Evolutionary conservation across 2,329 filamentous ascomycete species (phyloP).

Genomic region (Pseudopyrenochaeta lycopersici): DNA sequence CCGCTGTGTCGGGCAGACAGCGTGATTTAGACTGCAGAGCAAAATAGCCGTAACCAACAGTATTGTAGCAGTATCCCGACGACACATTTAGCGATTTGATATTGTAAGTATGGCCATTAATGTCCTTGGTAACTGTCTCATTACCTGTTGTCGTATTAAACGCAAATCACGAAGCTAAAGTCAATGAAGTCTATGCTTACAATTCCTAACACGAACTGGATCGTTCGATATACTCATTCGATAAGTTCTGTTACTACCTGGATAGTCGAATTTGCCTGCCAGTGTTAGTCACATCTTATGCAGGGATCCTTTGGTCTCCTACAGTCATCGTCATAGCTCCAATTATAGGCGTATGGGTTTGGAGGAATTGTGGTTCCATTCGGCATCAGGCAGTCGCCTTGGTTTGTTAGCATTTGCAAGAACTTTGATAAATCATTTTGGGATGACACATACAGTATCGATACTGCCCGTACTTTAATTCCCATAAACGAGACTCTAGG

Average conservation of each 20-base stretch:
- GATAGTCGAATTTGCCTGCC: conserved; percentile 11
- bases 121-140: conserved; percentile 12
- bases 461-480: background rate
- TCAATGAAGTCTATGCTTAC: conserved; percentile 1
- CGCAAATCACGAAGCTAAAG: background rate
- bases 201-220: background rate
- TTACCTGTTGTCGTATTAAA: conserved; percentile 23
- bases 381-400: conserved; percentile 27
- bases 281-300: background rate
- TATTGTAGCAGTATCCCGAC: conserved; percentile 26
- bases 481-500: background rate
- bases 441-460: background rate
- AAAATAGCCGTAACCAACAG: conserved; percentile 17
- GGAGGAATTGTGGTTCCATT: conserved; percentile 28
- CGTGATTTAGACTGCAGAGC: conserved; percentile 19
- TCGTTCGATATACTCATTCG: background rate
- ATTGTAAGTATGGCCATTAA: conserved; percentile 24
- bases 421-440: background rate
- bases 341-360: background rate
- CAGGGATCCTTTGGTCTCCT: background rate
- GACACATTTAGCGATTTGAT: conserved; percentile 13
- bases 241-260: conserved; percentile 17
- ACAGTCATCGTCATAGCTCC: background rate
- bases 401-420: background rate
- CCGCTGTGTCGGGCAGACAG: conserved; percentile 39